phyloP scores from a whole-genome alignment of 192 early-diverging fungal genomes.

The Spinellus fusiger region DNA sequence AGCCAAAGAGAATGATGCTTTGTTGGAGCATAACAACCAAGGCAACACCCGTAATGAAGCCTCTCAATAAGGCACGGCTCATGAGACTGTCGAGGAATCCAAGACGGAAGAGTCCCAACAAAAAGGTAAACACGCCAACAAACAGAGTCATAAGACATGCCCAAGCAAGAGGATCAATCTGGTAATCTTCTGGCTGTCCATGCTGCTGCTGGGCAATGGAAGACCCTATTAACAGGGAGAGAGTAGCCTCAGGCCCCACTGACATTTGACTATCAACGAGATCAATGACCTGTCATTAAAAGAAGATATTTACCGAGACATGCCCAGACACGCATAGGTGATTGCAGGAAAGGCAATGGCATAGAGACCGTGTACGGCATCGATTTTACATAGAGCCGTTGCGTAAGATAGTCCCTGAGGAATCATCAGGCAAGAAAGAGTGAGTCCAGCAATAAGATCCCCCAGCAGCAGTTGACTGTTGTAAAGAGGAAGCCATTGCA shows the following conservation, averaged over 20 bases:
- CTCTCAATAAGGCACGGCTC: constrained; percentile 86
- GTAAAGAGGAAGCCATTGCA: constrained; percentile 90
- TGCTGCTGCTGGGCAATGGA: constrained; percentile 56
- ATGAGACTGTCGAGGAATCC: constrained; percentile 98
- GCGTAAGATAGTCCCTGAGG: constrained; percentile 86
- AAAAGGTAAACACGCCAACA: constrained; percentile 91
- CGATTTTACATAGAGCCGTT: constrained; percentile 75
- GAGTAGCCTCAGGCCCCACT: constrained; percentile 90
- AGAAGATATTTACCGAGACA: constrained; percentile 57
- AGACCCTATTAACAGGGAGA: constrained; percentile 78
- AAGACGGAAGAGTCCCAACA: constrained; percentile 90
- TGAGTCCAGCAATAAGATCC: constrained; percentile 85
- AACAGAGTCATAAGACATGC: constrained; percentile 75
- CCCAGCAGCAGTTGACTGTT: constrained; percentile 49
- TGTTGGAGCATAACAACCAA: constrained; percentile 90
- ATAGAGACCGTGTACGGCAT: constrained; percentile 89
- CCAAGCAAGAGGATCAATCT: constrained; percentile 46
- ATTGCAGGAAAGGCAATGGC: constrained; percentile 77
- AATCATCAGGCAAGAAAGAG: constrained; percentile 69
- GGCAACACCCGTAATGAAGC: constrained; percentile 94
- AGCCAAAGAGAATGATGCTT: constrained; percentile 68
- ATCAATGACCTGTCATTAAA: background rate
- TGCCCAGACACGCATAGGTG: constrained; percentile 88
- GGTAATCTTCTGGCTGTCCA: constrained; percentile 33
- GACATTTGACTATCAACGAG: constrained; percentile 67